phyloP scores from a whole-genome alignment of 2,329 filamentous ascomycete species.

The Amylocarpus encephaloides region DNA sequence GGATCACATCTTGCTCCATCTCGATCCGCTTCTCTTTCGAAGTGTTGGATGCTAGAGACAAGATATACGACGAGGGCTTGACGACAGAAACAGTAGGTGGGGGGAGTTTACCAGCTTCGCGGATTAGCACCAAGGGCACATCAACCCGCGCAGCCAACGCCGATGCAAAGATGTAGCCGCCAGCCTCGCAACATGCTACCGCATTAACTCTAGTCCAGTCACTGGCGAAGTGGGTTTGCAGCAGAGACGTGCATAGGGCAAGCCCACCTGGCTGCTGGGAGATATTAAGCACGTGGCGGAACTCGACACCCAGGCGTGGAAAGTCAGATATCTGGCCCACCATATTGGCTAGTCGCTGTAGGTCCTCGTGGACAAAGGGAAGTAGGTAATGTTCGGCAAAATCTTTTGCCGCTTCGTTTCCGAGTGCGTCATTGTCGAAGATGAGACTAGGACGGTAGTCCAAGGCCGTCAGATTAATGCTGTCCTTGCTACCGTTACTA shows the following conservation, averaged over 20 bases:
- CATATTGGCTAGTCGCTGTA: slow-evolving; percentile 44
- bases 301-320: slow-evolving; percentile 44
- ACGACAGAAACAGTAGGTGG: slow-evolving; percentile 44
- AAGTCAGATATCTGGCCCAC: slow-evolving; percentile 43
- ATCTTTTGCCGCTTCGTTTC: slow-evolving; percentile 32
- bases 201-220: slow-evolving; percentile 41
- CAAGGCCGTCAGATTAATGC: slow-evolving; percentile 21
- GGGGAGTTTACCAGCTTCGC: slow-evolving; percentile 52
- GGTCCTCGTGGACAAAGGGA: slow-evolving; percentile 40
- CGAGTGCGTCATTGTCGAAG: slow-evolving; percentile 46
- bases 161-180: slow-evolving; percentile 50
- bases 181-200: slow-evolving; percentile 49
- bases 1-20: slow-evolving; percentile 40
- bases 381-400: slow-evolving; percentile 38
- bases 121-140: slow-evolving; percentile 44
- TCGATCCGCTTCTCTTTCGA: slow-evolving; percentile 38
- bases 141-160: slow-evolving; percentile 38
- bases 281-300: slow-evolving; percentile 54
- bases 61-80: slow-evolving; percentile 48
- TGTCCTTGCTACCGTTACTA: slow-evolving; percentile 18
- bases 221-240: slow-evolving; percentile 40
- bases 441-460: slow-evolving; percentile 38
- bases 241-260: slow-evolving; percentile 43
- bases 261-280: slow-evolving; percentile 45
- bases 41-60: slow-evolving; percentile 33